Base-by-base conservation (phyloP, 352 stramenopile genomes). In the Phytophthora palmivora region DNA sequence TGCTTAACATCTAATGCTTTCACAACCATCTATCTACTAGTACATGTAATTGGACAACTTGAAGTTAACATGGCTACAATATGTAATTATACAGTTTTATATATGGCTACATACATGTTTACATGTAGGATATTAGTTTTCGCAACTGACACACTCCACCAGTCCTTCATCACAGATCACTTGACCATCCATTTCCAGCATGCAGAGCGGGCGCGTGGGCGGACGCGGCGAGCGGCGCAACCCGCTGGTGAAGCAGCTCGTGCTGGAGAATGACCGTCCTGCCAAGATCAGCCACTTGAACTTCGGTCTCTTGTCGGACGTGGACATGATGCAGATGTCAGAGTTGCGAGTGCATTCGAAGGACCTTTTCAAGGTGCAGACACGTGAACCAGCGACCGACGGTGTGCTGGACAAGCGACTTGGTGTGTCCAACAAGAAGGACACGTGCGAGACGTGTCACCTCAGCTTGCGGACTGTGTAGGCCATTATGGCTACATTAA, bases 401-500 rank as follows among this genome's bases (percentile, higher is more conserved):
- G 97, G 98, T 28, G 97, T 98, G 56, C 74, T 99, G 51, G 98
- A 99, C 78, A 94, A 96, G 58, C 87, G 97, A 1, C 84, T 99
- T 9, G 98, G 98, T 38, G 91, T 99, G 10, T 98, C 89, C 28
- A 98, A 99, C 78, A 99, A 99, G 73, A 89, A 92, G 16, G 93
- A 97, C 56, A 88, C 87, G 12, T 99, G 98, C 73, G 84, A 97
- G 39, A 96, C 87, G 15, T 96, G 87, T 48, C 74, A 93, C 52
- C 54, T 97, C 39, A 98, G 50, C 72, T 99, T 24, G 79, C 91
- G 10, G 97, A 99, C 71, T 99, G 97, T 70, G 95, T 98, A 6
- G 98, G 98, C 14, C 97, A 99, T 73, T 99, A 98, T 83, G 98
- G 98, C 16, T 98, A 99, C 83, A 99, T 99, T 71, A 89, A 97